Evolutionary conservation across 1,139 yeast genomes (phyloP).

Genomic region (Geotrichum cucujoidarum): DNA sequence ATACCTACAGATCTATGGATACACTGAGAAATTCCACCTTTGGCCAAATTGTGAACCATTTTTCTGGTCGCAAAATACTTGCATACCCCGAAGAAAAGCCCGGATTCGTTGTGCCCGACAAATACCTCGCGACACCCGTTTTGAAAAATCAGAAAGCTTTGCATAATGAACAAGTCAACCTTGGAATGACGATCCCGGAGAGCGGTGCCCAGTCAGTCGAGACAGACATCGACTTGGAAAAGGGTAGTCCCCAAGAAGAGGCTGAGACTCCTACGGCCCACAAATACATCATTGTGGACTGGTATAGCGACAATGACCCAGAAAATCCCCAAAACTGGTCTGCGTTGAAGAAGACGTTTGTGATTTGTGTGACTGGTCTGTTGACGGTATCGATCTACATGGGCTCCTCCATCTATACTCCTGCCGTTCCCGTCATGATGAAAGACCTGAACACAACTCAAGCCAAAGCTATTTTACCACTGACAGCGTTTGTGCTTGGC

Average conservation of each 20-base stretch:
- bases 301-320: constrained; percentile 53
- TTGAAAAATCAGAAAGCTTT: too few relatives aligned
- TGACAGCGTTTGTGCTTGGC: constrained; percentile 54
- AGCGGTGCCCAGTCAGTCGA: too few relatives aligned
- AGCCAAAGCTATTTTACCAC: constrained; percentile 45
- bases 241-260: too few relatives aligned
- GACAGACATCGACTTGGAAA: too few relatives aligned
- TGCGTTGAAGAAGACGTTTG: constrained; percentile 37
- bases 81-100: constrained; percentile 21
- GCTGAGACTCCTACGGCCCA: too few relatives aligned
- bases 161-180: too few relatives aligned
- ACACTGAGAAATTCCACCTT: constrained; percentile 16
- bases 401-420: constrained; percentile 59
- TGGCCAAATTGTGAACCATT: constrained; percentile 20
- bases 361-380: constrained; percentile 42
- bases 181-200: too few relatives aligned
- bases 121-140: constrained; percentile 10
- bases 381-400: constrained; percentile 53
- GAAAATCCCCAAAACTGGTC: constrained; percentile 60
- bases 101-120: constrained; percentile 22
- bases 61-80: constrained; percentile 19
- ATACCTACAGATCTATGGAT: too few relatives aligned
- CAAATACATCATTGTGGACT: constrained; percentile 29
- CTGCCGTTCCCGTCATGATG: constrained; percentile 46
- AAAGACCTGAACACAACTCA: constrained; percentile 44